Base-by-base conservation (phyloP, 2,329 filamentous ascomycete species). In the Nothomitra cinnamomea region DNA sequence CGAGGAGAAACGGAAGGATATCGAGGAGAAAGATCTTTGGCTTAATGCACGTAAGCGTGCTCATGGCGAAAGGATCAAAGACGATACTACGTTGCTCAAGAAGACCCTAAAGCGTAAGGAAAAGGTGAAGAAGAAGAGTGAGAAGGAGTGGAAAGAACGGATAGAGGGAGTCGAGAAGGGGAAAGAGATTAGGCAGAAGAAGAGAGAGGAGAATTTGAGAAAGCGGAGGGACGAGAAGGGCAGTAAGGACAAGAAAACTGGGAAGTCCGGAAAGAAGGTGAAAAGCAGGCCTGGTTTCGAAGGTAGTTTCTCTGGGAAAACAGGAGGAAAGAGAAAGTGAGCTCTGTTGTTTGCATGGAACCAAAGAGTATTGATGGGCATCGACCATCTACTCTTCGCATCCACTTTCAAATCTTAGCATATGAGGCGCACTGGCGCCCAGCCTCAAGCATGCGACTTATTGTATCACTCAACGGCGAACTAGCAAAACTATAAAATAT, bases 21-120 rank as follows among this genome's bases (percentile, higher is more conserved):
- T 96, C 45, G 81, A 88, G 56, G 87, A 95, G 68, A 96, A 96
- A 72, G 90, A 98, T 62, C 73, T 82, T 55, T 98, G 92, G 92
- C 74, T 95, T 56, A 90, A 85, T 49, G 92, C 92, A 1, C 84
- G 90, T 68, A 87, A 87, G 68, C 81, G 85, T 22, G 87, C 84
- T 1, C 86, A 94, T 65, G 92, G 92, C 50, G 89, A 95, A 64
- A 85, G 87, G 64, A 83, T 95, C 35, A 81, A 80, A 56, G 88
- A 96, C 63, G 87, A 95, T 65, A 87, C 87, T 58, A 80, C 78
- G 47, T 70, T 95, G 54, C 75, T 98, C 25, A 95, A 95, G 75
- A 95, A 95, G 74, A 85, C 89, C 0, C 73, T 96, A 59, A 95
- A 95, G 76, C 82, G 90, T 60, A 94, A 95, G 72, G 87, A 95